These are phyloP conservation scores for Powellomyces hirtus DNA, from an alignment of 192 early-diverging fungal genomes.

Conservation along the genomic window DNA sequence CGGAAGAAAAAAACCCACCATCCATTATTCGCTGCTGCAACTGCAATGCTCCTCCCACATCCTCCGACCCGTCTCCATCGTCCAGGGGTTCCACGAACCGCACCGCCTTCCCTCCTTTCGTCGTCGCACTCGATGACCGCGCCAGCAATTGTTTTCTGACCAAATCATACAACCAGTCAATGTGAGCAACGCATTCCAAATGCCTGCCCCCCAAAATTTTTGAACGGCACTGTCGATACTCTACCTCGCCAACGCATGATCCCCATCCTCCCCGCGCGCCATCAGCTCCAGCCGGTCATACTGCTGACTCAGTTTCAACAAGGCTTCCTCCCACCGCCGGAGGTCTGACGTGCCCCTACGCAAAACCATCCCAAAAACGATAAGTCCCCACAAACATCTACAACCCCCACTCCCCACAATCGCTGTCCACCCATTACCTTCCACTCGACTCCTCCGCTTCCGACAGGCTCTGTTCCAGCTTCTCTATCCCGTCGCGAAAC, in stretches of 20 bases:
- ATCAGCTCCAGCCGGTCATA: slow-evolving; percentile 44
- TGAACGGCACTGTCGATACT: background rate
- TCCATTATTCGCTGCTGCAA: slow-evolving; percentile 66
- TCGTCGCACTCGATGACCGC: background rate
- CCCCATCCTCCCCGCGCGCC: slow-evolving; percentile 14
- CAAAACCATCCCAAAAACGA: background rate
- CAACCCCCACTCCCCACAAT: background rate
- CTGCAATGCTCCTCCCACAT: slow-evolving; percentile 50
- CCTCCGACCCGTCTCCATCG: background rate
- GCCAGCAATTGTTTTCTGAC: background rate
- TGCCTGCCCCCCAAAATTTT: background rate
- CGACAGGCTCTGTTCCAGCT: slow-evolving; percentile 55
- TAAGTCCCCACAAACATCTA: background rate
- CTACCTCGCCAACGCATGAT: background rate
- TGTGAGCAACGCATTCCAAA: background rate
- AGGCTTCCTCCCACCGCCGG: slow-evolving; percentile 59
- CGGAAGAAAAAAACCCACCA: slow-evolving; percentile 38
- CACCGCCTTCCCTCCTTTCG: slow-evolving; percentile 10
- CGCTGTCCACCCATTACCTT: slow-evolving; percentile 26
- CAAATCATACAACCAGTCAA: background rate
- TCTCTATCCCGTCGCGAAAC: slow-evolving; percentile 50
- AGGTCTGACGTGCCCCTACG: slow-evolving; percentile 46
- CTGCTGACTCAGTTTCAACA: slow-evolving; percentile 62
- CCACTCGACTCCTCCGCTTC: slow-evolving; percentile 54
- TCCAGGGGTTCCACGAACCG: background rate